These are phyloP conservation scores for Ajuga chamaepitys DNA, from an alignment of 257 asterid species.

Conservation along the genomic window DNA sequence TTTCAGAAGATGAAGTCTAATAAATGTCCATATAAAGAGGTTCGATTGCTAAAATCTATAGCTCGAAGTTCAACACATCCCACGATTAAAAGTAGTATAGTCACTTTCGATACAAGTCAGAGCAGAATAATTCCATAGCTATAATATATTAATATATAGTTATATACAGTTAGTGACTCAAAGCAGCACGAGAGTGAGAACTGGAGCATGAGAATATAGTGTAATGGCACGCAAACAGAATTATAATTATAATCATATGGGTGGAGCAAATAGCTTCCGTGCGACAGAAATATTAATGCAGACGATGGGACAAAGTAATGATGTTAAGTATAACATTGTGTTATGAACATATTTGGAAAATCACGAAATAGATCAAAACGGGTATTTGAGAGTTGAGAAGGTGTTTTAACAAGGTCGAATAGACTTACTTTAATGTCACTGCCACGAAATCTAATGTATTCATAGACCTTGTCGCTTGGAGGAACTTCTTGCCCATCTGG, in stretches of 20 bases:
- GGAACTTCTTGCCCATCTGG: constrained; percentile 66
- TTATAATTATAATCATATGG: not conserved
- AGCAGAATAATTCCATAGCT: too few species aligned
- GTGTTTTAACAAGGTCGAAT: not conserved
- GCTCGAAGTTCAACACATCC: not conserved
- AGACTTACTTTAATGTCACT: constrained; percentile 64
- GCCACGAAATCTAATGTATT: constrained; percentile 74
- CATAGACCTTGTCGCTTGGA: constrained; percentile 60
- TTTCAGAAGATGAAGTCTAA: too few species aligned
- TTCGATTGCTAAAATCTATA: too few species aligned
- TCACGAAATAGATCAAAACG: not conserved
- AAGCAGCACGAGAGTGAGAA: not conserved
- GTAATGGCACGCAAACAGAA: not conserved
- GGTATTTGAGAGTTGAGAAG: not conserved
- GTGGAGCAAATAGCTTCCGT: not conserved
- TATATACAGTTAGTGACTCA: too few species aligned
- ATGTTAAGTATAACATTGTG: not conserved
- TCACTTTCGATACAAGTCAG: too few species aligned
- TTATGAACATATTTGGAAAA: too few species aligned
- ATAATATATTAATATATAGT: too few species aligned
- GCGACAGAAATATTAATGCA: not conserved
- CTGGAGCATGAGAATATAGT: not conserved
- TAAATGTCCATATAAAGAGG: too few species aligned
- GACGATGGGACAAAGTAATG: not conserved
- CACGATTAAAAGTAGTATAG: not conserved